These are phyloP conservation scores for Nepenthes alata DNA, from an alignment of 179 eudicot genomes.

Conservation along the genomic window DNA sequence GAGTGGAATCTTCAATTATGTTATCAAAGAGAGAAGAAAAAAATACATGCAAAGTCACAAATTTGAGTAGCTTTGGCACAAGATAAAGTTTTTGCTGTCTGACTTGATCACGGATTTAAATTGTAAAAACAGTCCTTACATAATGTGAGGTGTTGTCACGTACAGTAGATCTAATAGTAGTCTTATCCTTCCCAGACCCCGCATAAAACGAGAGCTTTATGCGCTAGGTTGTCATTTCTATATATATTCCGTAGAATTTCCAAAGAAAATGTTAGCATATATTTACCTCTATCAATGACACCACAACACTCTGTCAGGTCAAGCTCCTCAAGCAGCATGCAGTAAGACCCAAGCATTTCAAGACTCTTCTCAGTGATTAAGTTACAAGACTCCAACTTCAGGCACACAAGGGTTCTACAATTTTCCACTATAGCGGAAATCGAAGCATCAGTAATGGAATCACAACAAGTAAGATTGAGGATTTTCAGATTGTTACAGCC, in stretches of 20 bases:
- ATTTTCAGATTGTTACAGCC: conserved; percentile 34
- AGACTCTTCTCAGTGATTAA: conserved; percentile 47
- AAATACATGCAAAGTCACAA: background rate
- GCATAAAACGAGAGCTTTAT: no score
- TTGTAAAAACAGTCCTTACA: no score
- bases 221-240: no score
- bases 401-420: conserved; percentile 38
- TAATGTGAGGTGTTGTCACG: no score
- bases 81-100: no score
- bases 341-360: conserved; percentile 33
- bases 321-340: conserved; percentile 50
- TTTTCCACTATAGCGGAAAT: conserved; percentile 41
- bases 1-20: conserved; percentile 1
- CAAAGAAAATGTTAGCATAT: background rate
- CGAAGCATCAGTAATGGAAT: conserved; percentile 44
- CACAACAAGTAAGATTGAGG: conserved; percentile 61
- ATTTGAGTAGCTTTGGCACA: no score
- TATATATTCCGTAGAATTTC: background rate
- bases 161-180: no score
- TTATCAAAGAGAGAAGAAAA: background rate
- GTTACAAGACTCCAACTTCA: conserved; percentile 59
- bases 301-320: conserved; percentile 76
- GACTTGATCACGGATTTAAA: no score
- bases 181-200: no score
- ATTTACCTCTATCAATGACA: conserved; percentile 47